These are phyloP conservation scores for Pichia sp. DNA, from an alignment of 1,139 yeast genomes.

Conservation along the genomic window DNA sequence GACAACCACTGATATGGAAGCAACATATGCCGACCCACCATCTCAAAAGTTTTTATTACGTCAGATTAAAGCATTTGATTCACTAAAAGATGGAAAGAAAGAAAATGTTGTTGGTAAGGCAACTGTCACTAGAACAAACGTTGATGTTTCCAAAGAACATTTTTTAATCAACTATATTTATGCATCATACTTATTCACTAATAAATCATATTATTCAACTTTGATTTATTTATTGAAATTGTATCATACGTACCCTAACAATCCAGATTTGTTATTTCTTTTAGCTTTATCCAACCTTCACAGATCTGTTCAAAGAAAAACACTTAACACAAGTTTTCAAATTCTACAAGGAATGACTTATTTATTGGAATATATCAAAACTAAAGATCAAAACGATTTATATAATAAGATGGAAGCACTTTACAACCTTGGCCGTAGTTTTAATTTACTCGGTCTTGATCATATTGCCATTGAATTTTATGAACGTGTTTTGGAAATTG, in stretches of 20 bases:
- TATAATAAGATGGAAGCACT: conserved; percentile 71
- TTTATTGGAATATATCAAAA: conserved; percentile 61
- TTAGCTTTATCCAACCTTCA: conserved; percentile 83
- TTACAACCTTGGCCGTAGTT: conserved; percentile 78
- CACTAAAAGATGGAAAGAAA: conserved; percentile 44
- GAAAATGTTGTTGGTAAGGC: conserved; percentile 69
- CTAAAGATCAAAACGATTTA: conserved; percentile 36
- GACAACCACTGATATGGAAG: conserved; percentile 55
- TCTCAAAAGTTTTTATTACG: conserved; percentile 87
- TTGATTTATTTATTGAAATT: conserved; percentile 60
- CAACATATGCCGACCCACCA: conserved; percentile 63
- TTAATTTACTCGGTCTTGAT: conserved; percentile 74
- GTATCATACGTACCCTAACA: conserved; percentile 57
- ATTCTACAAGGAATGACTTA: conserved; percentile 80
- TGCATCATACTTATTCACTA: conserved; percentile 74
- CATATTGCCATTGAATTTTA: conserved; percentile 70
- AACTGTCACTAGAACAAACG: conserved; percentile 46
- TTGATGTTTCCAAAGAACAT: conserved; percentile 46
- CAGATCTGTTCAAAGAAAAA: conserved; percentile 84
- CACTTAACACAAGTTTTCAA: conserved; percentile 80
- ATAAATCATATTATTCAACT: conserved; percentile 76
- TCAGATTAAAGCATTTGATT: conserved; percentile 83
- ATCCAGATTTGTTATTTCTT: conserved; percentile 71
- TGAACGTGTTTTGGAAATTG: conserved; percentile 48
- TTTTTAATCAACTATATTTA: conserved; percentile 73